Evolutionary conservation across 1,284 basidiomycete genomes (phyloP), one percentile per base, ranked within the genome.

Genomic region (Cutaneotrichosporon dermatis): DNA sequence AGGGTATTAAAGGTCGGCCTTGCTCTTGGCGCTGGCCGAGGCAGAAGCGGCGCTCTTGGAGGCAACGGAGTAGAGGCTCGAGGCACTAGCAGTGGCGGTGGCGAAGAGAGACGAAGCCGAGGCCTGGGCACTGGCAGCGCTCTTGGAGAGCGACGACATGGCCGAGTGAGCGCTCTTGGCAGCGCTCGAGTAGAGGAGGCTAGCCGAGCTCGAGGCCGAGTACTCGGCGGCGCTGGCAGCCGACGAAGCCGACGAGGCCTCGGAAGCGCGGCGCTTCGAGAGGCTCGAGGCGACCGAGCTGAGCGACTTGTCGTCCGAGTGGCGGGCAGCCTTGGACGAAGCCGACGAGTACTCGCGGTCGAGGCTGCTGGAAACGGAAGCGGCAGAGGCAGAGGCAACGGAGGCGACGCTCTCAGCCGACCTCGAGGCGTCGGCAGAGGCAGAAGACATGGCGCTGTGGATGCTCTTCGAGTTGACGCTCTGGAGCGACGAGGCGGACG

Each of bases 171-270:
- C 72, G 7, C 66, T 69, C 54, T 65, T 60, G 52, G 66, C 65
- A 41, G 66, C 65, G 51, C 66, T 59, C 12, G 70, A 73, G 12
- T 69, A 66, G 48, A 66, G 68, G n/a, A 67, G 75, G 51, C 70
- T 69, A 4, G 68, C 69, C 4, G 67, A 74, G 9, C 67, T 69
- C 9, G 73, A 75, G 16, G 69, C 70, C 4, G 70, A 70, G 4
- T 68, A 71, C 9, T 72, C 69, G 51, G 70, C 54, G 9, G 71
- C 69, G 33, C 69, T 69, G n/a, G 73, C 70, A 6, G 73, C 73
- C 15, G 78, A 72, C 0, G 80, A 76, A 33, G 76, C 72, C 46
- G 78, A 75, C 34, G 79, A 64, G 49, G 68, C 72, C 40, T 69
- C 69, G 9, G 70, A 68, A 44, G 69, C 64, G 59, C 68, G 67